Conservation (phyloP, 2,329 filamentous ascomycete genomes). For the Fusarium illudens region DNA sequence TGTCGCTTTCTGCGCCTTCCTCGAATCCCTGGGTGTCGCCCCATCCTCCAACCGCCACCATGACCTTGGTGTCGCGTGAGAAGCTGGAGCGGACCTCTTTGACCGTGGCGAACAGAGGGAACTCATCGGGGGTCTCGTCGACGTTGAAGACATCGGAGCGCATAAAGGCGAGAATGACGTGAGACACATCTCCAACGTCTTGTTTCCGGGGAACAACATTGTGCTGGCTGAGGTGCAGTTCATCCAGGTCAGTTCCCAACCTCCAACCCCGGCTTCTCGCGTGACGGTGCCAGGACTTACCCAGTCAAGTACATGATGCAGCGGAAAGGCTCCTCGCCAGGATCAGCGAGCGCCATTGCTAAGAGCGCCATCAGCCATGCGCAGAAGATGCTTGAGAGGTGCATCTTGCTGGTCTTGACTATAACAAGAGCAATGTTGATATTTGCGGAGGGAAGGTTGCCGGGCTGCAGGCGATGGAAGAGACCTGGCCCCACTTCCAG, state of each 20-base stretch:
- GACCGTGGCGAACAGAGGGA: conserved; percentile 64
- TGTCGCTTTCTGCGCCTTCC: conserved; percentile 60
- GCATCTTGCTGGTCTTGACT: background rate
- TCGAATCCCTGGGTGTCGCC: conserved; percentile 73
- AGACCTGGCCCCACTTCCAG: background rate
- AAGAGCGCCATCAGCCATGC: conserved; percentile 2
- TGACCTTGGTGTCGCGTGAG: conserved; percentile 63
- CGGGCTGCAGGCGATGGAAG: background rate
- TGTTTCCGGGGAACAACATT: conserved; percentile 50
- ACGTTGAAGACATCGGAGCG: conserved; percentile 61
- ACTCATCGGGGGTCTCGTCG: conserved; percentile 47
- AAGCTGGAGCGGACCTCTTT: conserved; percentile 58
- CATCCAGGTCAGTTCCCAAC: background rate
- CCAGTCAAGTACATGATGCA: conserved; percentile 62
- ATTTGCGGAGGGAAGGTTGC: background rate
- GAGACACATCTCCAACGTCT: conserved; percentile 58
- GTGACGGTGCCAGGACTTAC: conserved; percentile 40
- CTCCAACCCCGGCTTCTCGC: background rate
- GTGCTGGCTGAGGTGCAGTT: conserved; percentile 56
- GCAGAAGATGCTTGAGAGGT: background rate
- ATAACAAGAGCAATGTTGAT: background rate
- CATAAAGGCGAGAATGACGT: conserved; percentile 68
- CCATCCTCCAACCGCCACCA: conserved; percentile 80
- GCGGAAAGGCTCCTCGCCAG: conserved; percentile 26
- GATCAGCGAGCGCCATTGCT: background rate